Evolutionary conservation across 2,329 filamentous ascomycete genomes (phyloP).

Genomic region (Beauveria varroae): DNA sequence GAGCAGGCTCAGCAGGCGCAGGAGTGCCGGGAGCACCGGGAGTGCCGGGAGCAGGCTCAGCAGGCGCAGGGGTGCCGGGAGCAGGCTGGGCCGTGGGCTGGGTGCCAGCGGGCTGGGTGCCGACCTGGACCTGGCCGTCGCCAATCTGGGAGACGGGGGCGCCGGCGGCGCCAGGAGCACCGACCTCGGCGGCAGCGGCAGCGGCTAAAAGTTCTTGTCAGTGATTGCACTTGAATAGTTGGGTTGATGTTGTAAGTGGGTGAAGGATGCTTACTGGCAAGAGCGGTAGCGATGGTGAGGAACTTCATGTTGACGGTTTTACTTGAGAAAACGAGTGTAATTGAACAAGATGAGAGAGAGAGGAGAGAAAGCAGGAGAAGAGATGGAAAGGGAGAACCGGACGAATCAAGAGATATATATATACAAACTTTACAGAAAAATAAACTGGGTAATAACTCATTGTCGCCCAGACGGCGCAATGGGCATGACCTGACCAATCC

Average conservation of each 20-base stretch:
- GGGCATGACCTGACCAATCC: too few species aligned
- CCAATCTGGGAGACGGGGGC: not conserved
- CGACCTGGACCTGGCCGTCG: conserved; percentile 1
- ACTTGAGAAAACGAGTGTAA: not conserved
- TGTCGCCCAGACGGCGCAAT: not conserved
- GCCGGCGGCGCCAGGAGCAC: not conserved
- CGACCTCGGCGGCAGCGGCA: not conserved
- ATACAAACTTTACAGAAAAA: not conserved
- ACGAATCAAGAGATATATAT: not conserved
- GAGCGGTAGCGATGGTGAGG: conserved; percentile 1
- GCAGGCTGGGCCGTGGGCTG: not conserved
- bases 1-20: not conserved
- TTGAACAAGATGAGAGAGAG: not conserved
- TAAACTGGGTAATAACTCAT: conserved; percentile 1
- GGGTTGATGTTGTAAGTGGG: too few species aligned
- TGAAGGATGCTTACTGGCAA: not conserved
- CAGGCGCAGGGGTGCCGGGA: not conserved
- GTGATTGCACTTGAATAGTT: not conserved
- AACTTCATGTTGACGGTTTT: not conserved
- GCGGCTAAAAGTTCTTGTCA: not conserved
- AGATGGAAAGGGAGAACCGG: not conserved
- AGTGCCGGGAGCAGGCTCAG: not conserved
- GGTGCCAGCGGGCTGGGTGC: not conserved
- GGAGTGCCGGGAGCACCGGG: not conserved
- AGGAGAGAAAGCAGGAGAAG: not conserved